Conservation (phyloP, 192 early-diverging fungal genomes). For the Coemansia sp. region DNA sequence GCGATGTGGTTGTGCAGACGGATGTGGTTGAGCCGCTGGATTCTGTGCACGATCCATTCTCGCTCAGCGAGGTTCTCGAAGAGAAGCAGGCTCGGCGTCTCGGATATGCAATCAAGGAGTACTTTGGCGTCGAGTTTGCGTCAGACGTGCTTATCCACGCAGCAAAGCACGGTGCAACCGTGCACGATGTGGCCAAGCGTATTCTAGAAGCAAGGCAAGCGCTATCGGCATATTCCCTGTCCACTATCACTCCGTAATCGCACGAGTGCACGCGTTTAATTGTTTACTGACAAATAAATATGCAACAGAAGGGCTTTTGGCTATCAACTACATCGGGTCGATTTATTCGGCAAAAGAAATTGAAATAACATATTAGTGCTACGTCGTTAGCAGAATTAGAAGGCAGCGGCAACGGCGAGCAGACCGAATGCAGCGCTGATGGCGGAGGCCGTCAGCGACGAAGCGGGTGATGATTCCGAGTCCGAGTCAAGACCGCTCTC, state of each 20-base stretch:
- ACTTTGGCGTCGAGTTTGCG: slow-evolving; percentile 89
- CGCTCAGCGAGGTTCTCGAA: slow-evolving; percentile 37
- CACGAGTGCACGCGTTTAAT: not conserved
- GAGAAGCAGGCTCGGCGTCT: slow-evolving; percentile 69
- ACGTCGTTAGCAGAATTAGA: slow-evolving; percentile 2
- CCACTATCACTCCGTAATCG: slow-evolving; percentile 20
- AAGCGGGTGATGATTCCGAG: not conserved
- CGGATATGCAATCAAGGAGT: slow-evolving; percentile 76
- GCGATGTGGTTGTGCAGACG: slow-evolving; percentile 39
- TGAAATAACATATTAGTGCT: not conserved
- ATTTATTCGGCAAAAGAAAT: not conserved
- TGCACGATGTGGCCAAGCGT: slow-evolving; percentile 52
- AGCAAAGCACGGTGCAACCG: slow-evolving; percentile 55
- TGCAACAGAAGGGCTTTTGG: not conserved
- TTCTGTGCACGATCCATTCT: slow-evolving; percentile 33
- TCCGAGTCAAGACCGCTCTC: not conserved
- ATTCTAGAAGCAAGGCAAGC: slow-evolving; percentile 60
- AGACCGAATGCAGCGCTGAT: slow-evolving; percentile 32
- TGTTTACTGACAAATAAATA: not conserved
- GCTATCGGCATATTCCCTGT: slow-evolving; percentile 55
- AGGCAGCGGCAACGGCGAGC: slow-evolving; percentile 21
- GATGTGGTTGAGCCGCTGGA: slow-evolving; percentile 51
- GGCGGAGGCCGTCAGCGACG: slow-evolving; percentile 11
- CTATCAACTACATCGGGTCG: not conserved
- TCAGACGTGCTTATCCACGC: slow-evolving; percentile 46